Base-by-base conservation (phyloP, 2,329 filamentous ascomycete genomes). In the Calonectria honghensis region DNA sequence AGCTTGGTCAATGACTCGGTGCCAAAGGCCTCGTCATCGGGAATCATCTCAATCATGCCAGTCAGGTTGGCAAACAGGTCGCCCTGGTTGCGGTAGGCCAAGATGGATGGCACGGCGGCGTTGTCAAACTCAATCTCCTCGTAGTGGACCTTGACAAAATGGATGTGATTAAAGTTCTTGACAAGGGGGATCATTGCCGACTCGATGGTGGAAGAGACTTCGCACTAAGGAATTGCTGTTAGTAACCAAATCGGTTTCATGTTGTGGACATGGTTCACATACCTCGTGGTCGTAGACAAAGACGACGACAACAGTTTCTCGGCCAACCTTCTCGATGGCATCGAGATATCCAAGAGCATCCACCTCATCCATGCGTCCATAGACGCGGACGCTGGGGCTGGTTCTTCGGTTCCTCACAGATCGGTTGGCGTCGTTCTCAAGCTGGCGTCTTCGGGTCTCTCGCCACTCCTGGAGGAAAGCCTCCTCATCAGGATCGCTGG, bases 281-380 rank as follows among this genome's bases (percentile, higher is more conserved):
- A 98, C 96, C 88, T 94, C 91, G 75, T 94, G 91, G 82, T 98
- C 96, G 84, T 96, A 97, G 78, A 99, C 96, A 86, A 96, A 97
- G 35, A 99, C 97, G 3, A 98, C 94, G 2, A 98, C 96, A 4
- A 94, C 91, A 0, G 95, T 96, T 61, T 96, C 94, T 63, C 93
- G 86, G 50, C 92, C 89, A 6, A 96, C 95, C 86, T 95, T 97
- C 87, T 99, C 97, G 79, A 98, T 95, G 70, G 96, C 96, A 85
- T 98, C 96, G n/a, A 99, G 90, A 81, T 98, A 99, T 24, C 96
- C 97, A 77, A 94, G 88, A 10, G 95, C 96, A 87, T 98, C 96
- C 1, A 98, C 97, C 73, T 92, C 90, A 75, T 96, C 94, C 76
- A 98, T 87, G 16, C 90, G 91, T 29, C 97, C 97, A 83, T 94